These are phyloP conservation scores for Orbilia brochopaga DNA, from an alignment of 2,329 filamentous ascomycete species.

Conservation along the genomic window DNA sequence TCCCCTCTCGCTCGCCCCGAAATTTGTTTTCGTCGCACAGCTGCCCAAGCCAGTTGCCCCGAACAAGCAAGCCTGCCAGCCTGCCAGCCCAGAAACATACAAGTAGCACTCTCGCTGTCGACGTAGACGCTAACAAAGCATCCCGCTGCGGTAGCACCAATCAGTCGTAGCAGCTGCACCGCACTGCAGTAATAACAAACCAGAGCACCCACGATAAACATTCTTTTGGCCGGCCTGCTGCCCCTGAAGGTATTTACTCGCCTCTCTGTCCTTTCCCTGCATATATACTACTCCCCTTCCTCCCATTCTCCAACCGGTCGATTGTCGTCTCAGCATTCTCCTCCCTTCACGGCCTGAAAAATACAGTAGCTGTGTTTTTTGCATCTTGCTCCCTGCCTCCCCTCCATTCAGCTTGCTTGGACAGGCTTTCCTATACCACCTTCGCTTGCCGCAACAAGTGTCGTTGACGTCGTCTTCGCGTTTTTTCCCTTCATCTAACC, in stretches of 20 bases:
- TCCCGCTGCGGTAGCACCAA: constrained; percentile 39
- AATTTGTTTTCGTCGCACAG: constrained; percentile 23
- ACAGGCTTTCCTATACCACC: constrained; percentile 15
- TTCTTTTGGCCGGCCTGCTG: constrained; percentile 37
- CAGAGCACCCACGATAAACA: constrained; percentile 27
- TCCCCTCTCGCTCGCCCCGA: constrained; percentile 24
- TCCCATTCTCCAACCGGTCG: constrained; percentile 40
- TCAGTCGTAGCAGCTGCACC: constrained; percentile 26
- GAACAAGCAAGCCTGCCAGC: constrained; percentile 31
- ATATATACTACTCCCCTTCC: background rate
- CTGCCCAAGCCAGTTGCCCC: constrained; percentile 25
- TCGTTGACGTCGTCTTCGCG: constrained; percentile 18
- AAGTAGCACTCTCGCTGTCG: no score
- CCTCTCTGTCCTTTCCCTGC: constrained; percentile 1
- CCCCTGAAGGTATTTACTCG: constrained; percentile 48
- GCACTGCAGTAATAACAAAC: background rate
- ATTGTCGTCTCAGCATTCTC: constrained; percentile 35
- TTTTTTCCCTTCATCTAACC: constrained; percentile 26
- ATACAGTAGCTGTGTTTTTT: background rate
- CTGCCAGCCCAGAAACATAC: no score
- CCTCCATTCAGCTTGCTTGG: constrained; percentile 19
- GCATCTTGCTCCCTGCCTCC: constrained; percentile 5
- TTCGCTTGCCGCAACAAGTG: constrained; percentile 25
- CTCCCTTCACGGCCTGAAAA: background rate
- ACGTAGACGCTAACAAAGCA: constrained; percentile 34